Percentiles rank a stretch among this genome's conserved stretches.
phyloP scores from a whole-genome alignment of 2,329 filamentous ascomycete species.

The Cordyceps militaris region DNA sequence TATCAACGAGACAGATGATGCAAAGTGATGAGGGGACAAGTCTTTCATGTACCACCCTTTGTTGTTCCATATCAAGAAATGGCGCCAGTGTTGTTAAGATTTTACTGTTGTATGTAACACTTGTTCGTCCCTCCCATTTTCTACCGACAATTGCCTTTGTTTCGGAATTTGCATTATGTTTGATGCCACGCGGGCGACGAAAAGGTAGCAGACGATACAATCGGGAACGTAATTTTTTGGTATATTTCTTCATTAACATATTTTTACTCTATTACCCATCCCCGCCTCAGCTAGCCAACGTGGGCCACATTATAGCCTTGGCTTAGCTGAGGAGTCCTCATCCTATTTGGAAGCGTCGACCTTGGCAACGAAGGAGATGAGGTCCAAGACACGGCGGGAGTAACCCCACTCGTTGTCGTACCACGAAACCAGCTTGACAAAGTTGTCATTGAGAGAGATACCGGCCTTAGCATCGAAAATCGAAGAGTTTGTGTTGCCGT shows the following conservation, averaged over 20 bases:
- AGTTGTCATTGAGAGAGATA: conserved; percentile 97
- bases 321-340: conserved; percentile 12
- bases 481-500: conserved; percentile 87
- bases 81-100: not conserved
- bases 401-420: conserved; percentile 99
- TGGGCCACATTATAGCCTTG: conserved; percentile 18
- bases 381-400: conserved; percentile 88
- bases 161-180: too few relatives aligned
- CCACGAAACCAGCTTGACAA: conserved; percentile 97
- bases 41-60: not conserved
- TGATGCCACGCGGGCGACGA: too few relatives aligned
- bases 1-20: too few relatives aligned
- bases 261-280: conserved; percentile 13
- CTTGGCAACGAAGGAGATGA: conserved; percentile 72
- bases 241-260: conserved; percentile 15
- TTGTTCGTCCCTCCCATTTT: not conserved
- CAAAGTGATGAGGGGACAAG: too few relatives aligned
- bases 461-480: conserved; percentile 99
- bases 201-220: not conserved
- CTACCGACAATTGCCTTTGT: too few relatives aligned
- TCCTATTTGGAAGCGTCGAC: conserved; percentile 55
- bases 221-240: conserved; percentile 14
- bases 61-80: not conserved
- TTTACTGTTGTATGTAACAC: not conserved
- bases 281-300: conserved; percentile 9